Percentiles rank a stretch among this genome's conserved stretches.
Evolutionary conservation across 164 flowering plant genomes (phyloP).

Genomic region (Stephania yunnanensis): DNA sequence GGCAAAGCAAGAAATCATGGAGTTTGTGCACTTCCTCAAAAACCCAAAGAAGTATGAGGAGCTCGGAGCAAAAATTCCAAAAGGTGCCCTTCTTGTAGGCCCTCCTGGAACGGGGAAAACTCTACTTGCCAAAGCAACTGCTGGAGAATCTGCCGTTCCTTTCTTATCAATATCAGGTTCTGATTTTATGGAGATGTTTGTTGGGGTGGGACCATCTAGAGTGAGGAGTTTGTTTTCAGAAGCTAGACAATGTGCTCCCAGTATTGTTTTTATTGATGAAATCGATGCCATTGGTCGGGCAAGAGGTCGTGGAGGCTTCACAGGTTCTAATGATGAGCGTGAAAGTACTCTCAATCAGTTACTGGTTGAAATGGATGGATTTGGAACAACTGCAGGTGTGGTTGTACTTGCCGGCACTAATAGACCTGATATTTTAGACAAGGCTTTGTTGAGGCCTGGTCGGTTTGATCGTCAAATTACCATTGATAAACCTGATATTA

Average conservation of each 20-base stretch:
- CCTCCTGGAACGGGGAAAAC: slow-evolving; percentile 98
- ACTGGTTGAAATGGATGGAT: slow-evolving; percentile 96
- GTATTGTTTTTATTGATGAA: slow-evolving; percentile 87
- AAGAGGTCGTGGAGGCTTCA: slow-evolving; percentile 73
- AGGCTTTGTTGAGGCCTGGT: slow-evolving; percentile 87
- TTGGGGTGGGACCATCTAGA: slow-evolving; percentile 92
- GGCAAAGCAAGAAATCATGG: slow-evolving; percentile 96
- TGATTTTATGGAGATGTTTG: slow-evolving; percentile 95
- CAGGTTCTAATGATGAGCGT: slow-evolving; percentile 80
- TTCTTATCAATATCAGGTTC: slow-evolving; percentile 86
- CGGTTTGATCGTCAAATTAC: slow-evolving; percentile 83
- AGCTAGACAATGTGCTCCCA: slow-evolving; percentile 87
- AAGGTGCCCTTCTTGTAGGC: slow-evolving; percentile 89
- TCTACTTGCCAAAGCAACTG: slow-evolving; percentile 91
- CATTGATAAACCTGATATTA: slow-evolving; percentile 85
- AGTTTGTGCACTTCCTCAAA: slow-evolving; percentile 87
- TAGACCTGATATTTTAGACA: slow-evolving; percentile 81
- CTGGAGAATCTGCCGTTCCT: slow-evolving; percentile 88
- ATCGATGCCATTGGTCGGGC: slow-evolving; percentile 96
- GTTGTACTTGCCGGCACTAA: slow-evolving; percentile 94
- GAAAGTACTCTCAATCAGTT: slow-evolving; percentile 91
- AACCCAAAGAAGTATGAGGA: slow-evolving; percentile 89
- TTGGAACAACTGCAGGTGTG: slow-evolving; percentile 83
- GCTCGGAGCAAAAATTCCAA: slow-evolving; percentile 86
- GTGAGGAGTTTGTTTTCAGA: slow-evolving; percentile 80